Evolutionary conservation across 23 red algal genomes (phyloP).

Genomic region (Agarophyton chilense): DNA sequence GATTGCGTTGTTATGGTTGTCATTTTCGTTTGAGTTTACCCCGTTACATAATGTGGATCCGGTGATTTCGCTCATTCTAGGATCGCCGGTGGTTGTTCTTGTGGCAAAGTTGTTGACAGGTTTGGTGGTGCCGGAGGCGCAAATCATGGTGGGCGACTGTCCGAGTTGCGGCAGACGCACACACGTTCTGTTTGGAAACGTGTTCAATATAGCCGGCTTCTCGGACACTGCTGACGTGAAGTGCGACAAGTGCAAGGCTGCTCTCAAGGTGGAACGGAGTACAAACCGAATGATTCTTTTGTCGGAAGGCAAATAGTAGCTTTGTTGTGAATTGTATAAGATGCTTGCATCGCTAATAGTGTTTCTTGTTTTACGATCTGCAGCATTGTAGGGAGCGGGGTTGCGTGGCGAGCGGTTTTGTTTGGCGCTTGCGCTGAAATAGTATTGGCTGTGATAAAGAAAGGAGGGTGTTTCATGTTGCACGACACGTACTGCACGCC

Average conservation of each 20-base stretch:
- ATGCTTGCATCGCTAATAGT: not conserved
- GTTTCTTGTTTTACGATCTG: not conserved
- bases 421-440: too few species aligned
- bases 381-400: not conserved
- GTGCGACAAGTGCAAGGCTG: slow-evolving; percentile 88
- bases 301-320: slow-evolving; percentile 32
- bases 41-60: slow-evolving; percentile 83
- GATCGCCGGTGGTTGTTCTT: slow-evolving; percentile 77
- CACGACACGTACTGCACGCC: too few species aligned
- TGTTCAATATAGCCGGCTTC: slow-evolving; percentile 77
- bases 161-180: slow-evolving; percentile 82
- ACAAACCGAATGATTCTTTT: slow-evolving; percentile 74
- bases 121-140: slow-evolving; percentile 73
- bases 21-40: slow-evolving; percentile 87
- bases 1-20: slow-evolving; percentile 77
- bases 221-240: slow-evolving; percentile 68
- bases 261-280: slow-evolving; percentile 78
- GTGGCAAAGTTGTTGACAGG: slow-evolving; percentile 65
- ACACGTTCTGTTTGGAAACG: slow-evolving; percentile 89
- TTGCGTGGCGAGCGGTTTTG: not conserved
- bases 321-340: not conserved
- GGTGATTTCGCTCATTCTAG: slow-evolving; percentile 81
- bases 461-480: not conserved
- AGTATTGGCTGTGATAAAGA: slow-evolving; percentile 9
- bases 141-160: slow-evolving; percentile 94